Evolutionary conservation across 192 early-diverging fungal genomes (phyloP).

Genomic region (Podila horticola): DNA sequence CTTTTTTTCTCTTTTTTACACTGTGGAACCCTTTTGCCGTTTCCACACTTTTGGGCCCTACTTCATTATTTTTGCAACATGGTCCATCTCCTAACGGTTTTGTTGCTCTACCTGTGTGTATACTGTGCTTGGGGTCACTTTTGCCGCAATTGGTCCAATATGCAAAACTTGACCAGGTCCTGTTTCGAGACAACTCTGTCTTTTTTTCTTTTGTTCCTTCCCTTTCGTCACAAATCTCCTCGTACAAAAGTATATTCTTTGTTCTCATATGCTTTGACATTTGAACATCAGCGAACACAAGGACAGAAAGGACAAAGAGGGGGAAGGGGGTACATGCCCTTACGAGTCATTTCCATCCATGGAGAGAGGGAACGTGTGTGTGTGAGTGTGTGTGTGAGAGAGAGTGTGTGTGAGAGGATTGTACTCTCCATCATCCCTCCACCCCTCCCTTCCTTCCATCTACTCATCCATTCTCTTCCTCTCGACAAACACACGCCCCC

Average conservation of each 20-base stretch:
- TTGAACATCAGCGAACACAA: background rate
- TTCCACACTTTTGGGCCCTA: too few relatives aligned
- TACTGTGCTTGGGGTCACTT: too few relatives aligned
- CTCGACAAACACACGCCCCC: background rate
- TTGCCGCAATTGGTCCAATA: too few relatives aligned
- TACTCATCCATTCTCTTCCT: background rate
- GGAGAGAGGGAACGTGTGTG: too few relatives aligned
- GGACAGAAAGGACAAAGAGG: too few relatives aligned
- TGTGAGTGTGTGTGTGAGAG: too few relatives aligned
- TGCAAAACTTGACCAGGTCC: background rate
- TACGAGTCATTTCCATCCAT: constrained; percentile 3
- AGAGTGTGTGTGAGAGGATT: background rate
- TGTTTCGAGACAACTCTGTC: background rate
- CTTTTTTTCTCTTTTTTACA: too few relatives aligned
- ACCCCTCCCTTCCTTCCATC: background rate
- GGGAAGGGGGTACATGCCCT: background rate
- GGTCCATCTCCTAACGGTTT: too few relatives aligned
- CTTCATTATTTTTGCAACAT: too few relatives aligned
- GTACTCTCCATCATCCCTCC: background rate
- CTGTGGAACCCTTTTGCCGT: too few relatives aligned
- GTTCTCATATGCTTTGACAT: constrained; percentile 1
- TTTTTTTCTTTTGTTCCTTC: background rate
- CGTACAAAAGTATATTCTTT: background rate
- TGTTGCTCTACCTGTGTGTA: too few relatives aligned
- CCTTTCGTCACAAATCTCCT: background rate